These are phyloP conservation scores for Sherardia arvensis DNA, from an alignment of 257 asterid species.

Conservation along the genomic window DNA sequence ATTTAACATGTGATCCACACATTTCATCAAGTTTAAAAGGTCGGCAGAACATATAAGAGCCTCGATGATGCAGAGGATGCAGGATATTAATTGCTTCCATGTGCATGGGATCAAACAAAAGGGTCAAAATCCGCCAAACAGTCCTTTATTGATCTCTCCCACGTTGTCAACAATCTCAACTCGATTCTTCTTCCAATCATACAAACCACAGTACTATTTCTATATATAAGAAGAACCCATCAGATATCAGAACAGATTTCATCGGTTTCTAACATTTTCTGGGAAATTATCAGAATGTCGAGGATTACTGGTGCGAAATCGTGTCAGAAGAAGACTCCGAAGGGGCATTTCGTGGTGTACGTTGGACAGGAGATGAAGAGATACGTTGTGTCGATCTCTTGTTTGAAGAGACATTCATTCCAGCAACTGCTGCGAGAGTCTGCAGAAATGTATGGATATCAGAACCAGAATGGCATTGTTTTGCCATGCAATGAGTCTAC, in stretches of 20 bases:
- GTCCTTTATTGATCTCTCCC: neutral
- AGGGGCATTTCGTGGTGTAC: constrained; percentile 59
- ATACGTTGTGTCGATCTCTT: constrained; percentile 43
- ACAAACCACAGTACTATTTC: neutral
- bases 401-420: constrained; percentile 38
- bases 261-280: neutral
- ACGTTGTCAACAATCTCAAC: constrained; percentile 21
- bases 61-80: neutral
- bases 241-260: neutral
- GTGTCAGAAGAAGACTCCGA: constrained; percentile 29
- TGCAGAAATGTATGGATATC: constrained; percentile 51
- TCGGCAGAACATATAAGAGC: neutral
- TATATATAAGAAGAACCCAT: neutral
- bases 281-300: neutral
- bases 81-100: neutral
- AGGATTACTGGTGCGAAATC: neutral
- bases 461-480: constrained; percentile 28
- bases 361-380: constrained; percentile 43
- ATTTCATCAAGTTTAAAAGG: neutral
- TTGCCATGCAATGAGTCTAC: constrained; percentile 50
- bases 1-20: neutral
- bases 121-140: constrained; percentile 3
- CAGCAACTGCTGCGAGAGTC: constrained; percentile 43
- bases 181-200: too few relatives aligned
- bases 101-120: neutral